These are phyloP conservation scores for Paraconiothyrium sp. DNA, from an alignment of 2,329 filamentous ascomycete species.

Conservation along the genomic window DNA sequence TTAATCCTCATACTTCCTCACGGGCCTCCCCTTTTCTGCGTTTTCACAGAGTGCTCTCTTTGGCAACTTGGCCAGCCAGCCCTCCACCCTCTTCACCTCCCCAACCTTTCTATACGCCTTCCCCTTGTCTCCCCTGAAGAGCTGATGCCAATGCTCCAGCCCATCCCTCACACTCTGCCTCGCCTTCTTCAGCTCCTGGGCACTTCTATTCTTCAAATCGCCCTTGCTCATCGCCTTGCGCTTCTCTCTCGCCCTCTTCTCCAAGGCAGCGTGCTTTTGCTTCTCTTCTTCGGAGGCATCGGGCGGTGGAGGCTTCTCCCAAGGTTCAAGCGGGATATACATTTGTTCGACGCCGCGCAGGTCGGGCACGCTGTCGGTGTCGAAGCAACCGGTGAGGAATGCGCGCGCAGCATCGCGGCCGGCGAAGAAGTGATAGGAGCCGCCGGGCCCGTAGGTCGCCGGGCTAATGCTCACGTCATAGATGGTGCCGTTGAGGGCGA, in stretches of 20 bases:
- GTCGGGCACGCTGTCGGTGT: slow-evolving; percentile 83
- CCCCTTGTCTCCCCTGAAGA: slow-evolving; percentile 75
- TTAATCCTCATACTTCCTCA: slow-evolving; percentile 48
- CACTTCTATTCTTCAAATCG: slow-evolving; percentile 62
- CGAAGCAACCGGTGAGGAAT: slow-evolving; percentile 93
- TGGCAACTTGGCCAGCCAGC: slow-evolving; percentile 68
- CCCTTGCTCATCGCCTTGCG: slow-evolving; percentile 29
- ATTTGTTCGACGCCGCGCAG: slow-evolving; percentile 87
- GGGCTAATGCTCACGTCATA: slow-evolving; percentile 79
- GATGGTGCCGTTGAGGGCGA: slow-evolving; percentile 88
- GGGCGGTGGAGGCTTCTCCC: slow-evolving; percentile 46
- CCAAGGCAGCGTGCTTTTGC: slow-evolving; percentile 39
- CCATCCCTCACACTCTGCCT: slow-evolving; percentile 70
- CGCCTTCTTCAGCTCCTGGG: slow-evolving; percentile 72
- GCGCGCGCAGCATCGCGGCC: slow-evolving; percentile 86
- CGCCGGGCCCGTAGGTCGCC: slow-evolving; percentile 70
- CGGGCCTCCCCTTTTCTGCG: slow-evolving; percentile 74
- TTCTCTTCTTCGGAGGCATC: slow-evolving; percentile 34
- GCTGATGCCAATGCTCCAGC: slow-evolving; percentile 81
- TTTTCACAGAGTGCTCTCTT: slow-evolving; percentile 73
- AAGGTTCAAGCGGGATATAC: slow-evolving; percentile 73
- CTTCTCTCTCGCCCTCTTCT: slow-evolving; percentile 23
- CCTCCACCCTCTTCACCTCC: slow-evolving; percentile 69
- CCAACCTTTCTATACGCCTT: slow-evolving; percentile 86
- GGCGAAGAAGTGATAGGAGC: slow-evolving; percentile 86